Evolutionary conservation across 257 asterid genomes (phyloP).

Genomic region (Mentha longifolia): DNA sequence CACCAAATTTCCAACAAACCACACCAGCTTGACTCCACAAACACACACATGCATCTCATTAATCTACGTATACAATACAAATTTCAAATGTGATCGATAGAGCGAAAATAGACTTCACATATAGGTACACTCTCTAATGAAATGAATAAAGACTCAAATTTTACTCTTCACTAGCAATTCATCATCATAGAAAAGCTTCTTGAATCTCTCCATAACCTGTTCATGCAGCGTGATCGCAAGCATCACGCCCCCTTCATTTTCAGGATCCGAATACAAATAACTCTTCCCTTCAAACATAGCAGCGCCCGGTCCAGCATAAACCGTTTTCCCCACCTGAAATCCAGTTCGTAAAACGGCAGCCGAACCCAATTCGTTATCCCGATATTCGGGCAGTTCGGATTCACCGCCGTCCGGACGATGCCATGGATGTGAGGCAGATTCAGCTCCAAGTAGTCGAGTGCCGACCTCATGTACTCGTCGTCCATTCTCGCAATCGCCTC

Average conservation of each 20-base stretch:
- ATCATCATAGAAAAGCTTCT: conserved; percentile 48
- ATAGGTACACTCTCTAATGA: too few species aligned
- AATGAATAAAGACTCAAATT: too few species aligned
- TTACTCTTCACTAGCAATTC: too few species aligned
- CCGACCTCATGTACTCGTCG: conserved; percentile 58
- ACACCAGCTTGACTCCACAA: too few species aligned
- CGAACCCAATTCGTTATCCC: conserved; percentile 63
- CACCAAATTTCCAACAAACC: too few species aligned
- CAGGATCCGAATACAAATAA: conserved; percentile 45
- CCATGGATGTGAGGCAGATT: background rate
- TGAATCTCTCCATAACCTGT: conserved; percentile 57
- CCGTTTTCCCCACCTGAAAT: conserved; percentile 73
- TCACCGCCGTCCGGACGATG: conserved; percentile 40
- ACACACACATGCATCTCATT: too few species aligned
- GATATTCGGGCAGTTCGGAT: conserved; percentile 57
- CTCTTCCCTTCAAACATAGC: conserved; percentile 58
- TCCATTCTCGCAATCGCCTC: conserved; percentile 56
- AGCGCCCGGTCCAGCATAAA: conserved; percentile 57
- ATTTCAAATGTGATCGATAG: too few species aligned
- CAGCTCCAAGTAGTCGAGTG: conserved; percentile 63
- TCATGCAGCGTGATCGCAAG: conserved; percentile 48
- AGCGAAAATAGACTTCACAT: too few species aligned
- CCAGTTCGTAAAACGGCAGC: conserved; percentile 59
- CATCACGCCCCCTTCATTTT: conserved; percentile 54
- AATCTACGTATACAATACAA: too few species aligned